Conservation (phyloP, 305 asterid genomes). For the Stenogyne calaminthoides region DNA sequence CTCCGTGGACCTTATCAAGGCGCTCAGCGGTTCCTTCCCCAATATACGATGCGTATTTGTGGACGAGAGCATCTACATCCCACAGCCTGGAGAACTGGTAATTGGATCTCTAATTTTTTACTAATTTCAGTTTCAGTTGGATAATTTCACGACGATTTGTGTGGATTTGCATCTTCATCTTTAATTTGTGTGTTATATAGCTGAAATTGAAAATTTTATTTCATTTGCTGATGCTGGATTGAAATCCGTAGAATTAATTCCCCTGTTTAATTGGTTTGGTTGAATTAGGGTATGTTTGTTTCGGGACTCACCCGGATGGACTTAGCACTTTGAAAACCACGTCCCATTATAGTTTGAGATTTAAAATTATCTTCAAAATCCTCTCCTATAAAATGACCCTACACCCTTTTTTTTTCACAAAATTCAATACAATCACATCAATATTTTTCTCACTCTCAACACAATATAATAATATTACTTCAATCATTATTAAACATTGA, state of each 20-base stretch:
- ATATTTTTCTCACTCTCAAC: too few relatives aligned
- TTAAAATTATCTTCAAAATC: too few relatives aligned
- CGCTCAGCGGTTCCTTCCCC: conserved; percentile 57
- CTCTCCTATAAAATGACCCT: too few relatives aligned
- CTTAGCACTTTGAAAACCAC: too few relatives aligned
- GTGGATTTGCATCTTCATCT: not conserved
- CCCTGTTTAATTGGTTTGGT: not conserved
- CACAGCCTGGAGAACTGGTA: conserved; percentile 46
- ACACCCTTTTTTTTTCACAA: too few relatives aligned
- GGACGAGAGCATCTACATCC: conserved; percentile 64
- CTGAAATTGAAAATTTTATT: not conserved
- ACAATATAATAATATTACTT: too few relatives aligned
- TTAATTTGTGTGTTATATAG: not conserved
- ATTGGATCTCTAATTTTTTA: conserved; percentile 25
- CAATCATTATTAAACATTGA: too few relatives aligned
- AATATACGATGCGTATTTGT: conserved; percentile 48
- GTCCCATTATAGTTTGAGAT: too few relatives aligned
- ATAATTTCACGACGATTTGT: conserved; percentile 17
- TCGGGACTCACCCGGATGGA: too few relatives aligned
- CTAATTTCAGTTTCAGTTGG: conserved; percentile 8
- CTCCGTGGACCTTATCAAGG: conserved; percentile 53
- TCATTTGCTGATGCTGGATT: too few relatives aligned
- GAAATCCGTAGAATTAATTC: not conserved
- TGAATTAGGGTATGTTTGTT: too few relatives aligned
- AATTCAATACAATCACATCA: too few relatives aligned